Percentiles rank a stretch among this genome's conserved stretches.
phyloP scores from a whole-genome alignment of 768 basidiomycete species.

The Paxillus rubicundulus region DNA sequence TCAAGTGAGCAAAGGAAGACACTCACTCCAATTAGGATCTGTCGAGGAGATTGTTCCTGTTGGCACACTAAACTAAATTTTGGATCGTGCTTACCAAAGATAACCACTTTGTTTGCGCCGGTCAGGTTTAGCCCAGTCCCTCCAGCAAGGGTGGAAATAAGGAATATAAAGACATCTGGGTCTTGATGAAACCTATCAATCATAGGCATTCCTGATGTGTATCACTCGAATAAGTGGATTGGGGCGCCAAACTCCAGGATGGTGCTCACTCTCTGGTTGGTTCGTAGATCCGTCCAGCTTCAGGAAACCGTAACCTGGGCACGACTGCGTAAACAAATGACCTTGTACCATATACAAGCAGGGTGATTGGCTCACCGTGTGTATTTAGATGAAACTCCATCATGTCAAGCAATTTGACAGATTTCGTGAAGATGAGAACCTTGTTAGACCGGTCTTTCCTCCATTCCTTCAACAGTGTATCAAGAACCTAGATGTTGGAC shows the following conservation, averaged over 20 bases:
- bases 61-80: conserved; percentile 1
- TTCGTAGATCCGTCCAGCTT: conserved; percentile 79
- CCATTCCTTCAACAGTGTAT: conserved; percentile 64
- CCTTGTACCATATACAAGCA: not conserved
- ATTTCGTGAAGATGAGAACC: conserved; percentile 91
- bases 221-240: conserved; percentile 1
- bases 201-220: conserved; percentile 68
- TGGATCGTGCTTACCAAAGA: conserved; percentile 58
- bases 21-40: conserved; percentile 96
- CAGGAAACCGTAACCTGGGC: conserved; percentile 56
- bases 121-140: conserved; percentile 90
- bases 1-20: conserved; percentile 20
- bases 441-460: conserved; percentile 70
- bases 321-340: not conserved
- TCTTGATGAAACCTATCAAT: conserved; percentile 83
- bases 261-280: conserved; percentile 58
- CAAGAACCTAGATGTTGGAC: conserved; percentile 53
- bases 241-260: not conserved
- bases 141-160: conserved; percentile 90
- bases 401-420: conserved; percentile 87
- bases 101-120: conserved; percentile 91
- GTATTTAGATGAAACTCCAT: conserved; percentile 70
- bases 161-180: conserved; percentile 70
- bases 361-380: conserved; percentile 37
- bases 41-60: not conserved